Conservation (phyloP, 1,139 yeast genomes). For the Pichia sp. region DNA sequence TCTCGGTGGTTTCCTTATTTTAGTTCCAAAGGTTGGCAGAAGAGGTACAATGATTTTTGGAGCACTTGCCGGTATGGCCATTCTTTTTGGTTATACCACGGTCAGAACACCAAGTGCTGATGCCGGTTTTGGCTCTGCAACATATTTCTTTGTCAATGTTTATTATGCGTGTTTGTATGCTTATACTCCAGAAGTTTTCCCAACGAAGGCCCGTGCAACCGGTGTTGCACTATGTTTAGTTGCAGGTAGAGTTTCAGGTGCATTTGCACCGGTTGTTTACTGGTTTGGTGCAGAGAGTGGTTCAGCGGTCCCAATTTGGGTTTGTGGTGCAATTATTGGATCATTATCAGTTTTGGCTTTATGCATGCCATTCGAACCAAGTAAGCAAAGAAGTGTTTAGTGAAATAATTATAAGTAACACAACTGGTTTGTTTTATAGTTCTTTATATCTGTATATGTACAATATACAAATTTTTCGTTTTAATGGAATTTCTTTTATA, state of each 20-base stretch:
- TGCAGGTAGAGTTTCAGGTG: conserved; percentile 41
- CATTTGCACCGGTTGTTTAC: conserved; percentile 47
- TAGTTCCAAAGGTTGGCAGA: conserved; percentile 45
- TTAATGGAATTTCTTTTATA: too few species aligned
- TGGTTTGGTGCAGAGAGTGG: conserved; percentile 36
- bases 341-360: conserved; percentile 37
- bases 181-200: conserved; percentile 55
- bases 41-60: conserved; percentile 52
- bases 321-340: conserved; percentile 52
- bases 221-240: conserved; percentile 50
- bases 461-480: too few species aligned
- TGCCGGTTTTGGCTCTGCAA: conserved; percentile 47
- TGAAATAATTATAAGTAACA: too few species aligned
- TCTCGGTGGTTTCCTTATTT: conserved; percentile 42
- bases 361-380: conserved; percentile 46
- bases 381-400: conserved; percentile 21
- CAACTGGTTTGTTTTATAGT: background rate
- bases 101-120: conserved; percentile 45
- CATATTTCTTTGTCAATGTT: conserved; percentile 44
- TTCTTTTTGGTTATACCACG: conserved; percentile 51
- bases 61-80: conserved; percentile 45
- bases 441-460: too few species aligned
- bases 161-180: conserved; percentile 53
- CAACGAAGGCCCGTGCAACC: conserved; percentile 49
- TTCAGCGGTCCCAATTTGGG: conserved; percentile 48